phyloP scores from a whole-genome alignment of 805 yeast genomes.

The Teunomyces tritomae region DNA sequence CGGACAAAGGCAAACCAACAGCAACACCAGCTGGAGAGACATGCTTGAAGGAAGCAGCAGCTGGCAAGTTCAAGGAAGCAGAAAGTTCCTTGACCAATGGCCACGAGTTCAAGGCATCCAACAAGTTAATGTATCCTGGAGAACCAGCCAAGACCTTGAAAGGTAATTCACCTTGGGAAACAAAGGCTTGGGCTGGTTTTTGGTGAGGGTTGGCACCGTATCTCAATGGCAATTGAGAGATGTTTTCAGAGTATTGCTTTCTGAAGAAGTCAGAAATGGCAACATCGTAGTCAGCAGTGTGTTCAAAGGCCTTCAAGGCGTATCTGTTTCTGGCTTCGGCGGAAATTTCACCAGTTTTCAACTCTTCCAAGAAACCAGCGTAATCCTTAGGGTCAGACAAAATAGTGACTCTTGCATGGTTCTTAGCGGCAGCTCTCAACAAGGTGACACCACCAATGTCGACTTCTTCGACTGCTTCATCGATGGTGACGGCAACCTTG shows the following conservation, averaged over 20 bases:
- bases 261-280: slow-evolving; percentile 96
- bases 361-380: slow-evolving; percentile 79
- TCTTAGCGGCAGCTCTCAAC: slow-evolving; percentile 97
- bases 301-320: slow-evolving; percentile 97
- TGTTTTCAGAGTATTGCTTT: slow-evolving; percentile 90
- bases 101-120: slow-evolving; percentile 98
- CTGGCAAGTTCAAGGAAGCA: slow-evolving; percentile 91
- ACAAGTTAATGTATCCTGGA: slow-evolving; percentile 95
- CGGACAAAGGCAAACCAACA: slow-evolving; percentile 90
- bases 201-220: slow-evolving; percentile 99
- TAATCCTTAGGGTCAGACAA: slow-evolving; percentile 94
- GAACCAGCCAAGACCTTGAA: slow-evolving; percentile 92
- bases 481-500: slow-evolving; percentile 90
- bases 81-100: slow-evolving; percentile 96
- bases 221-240: slow-evolving; percentile 87
- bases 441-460: slow-evolving; percentile 97
- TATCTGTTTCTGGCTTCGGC: slow-evolving; percentile 71
- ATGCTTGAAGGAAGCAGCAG: slow-evolving; percentile 98
- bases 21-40: slow-evolving; percentile 99
- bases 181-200: slow-evolving; percentile 97
- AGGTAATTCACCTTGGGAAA: slow-evolving; percentile 82
- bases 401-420: slow-evolving; percentile 94
- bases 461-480: slow-evolving; percentile 97
- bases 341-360: slow-evolving; percentile 70
- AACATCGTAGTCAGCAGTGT: slow-evolving; percentile 95